Evolutionary conservation across 106 monocot genomes (phyloP), one percentile per base, ranked within the genome.

Genomic region (Iris macrosiphon): DNA sequence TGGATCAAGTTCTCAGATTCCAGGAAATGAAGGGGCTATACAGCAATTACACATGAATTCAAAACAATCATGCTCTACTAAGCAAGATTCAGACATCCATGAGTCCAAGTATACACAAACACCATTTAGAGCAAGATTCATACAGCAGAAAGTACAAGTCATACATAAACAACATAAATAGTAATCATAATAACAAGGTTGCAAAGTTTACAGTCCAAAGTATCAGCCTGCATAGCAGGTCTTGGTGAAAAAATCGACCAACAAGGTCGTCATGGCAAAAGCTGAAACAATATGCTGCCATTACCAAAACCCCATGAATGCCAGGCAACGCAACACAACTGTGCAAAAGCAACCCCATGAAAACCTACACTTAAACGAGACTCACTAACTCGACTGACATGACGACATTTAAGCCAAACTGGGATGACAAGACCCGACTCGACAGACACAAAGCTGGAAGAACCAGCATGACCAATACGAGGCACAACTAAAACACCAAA

Each of bases 331-430:
- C 68, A 68, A 72, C 13, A 41, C 62, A 68, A 55, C 76, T 54
- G 72, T 23, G 60, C 54, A 72, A 72, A 78, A 71, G 78, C 67
- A 78, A 73, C 78, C 35, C 30, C 14, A 20, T 58, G 57, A 6
- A 19, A 19, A 39, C 43, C 3, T 14, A 28, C 4, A 38, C 11
- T 14, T 5, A 31, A 65, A 79, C 64, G 68, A 64, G 59, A 74
- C 74, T 26, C 34, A 9, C 15, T 0, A 40, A 42, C 60, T 53
- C 9, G 14, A 35, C 9, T 24, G 2, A 23, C 40, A 10, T 32
- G 11, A 22, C 20, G 27, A 21, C 57, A 41, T 39, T 40, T 3
- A 6, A 57, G 40, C 40, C 18, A 37, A 57, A 41, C 35, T 6
- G 10, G 15, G 22, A 21, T 15, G 23, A 57, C 7, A 20, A 0